Evolutionary conservation across 129 eudicot genomes (phyloP).

Genomic region (Chrysanthemum makinoi): DNA sequence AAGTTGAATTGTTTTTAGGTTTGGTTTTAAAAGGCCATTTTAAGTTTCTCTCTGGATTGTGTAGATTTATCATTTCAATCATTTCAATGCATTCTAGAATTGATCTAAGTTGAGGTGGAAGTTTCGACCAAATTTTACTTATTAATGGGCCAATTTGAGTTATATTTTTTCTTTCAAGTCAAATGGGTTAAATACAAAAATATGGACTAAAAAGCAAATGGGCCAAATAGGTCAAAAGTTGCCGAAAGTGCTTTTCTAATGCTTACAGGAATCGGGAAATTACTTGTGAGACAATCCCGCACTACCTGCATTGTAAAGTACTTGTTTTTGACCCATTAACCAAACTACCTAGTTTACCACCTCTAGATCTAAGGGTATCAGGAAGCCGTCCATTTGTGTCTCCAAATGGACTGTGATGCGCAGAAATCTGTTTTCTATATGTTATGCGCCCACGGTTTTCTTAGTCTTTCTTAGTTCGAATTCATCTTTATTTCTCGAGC

Average conservation of each 20-base stretch:
- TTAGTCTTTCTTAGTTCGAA: background rate
- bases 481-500: background rate
- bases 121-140: background rate
- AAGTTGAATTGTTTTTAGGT: conserved; percentile 30
- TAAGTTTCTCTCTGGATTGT: background rate
- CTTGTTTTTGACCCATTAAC: conserved; percentile 1
- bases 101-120: conserved; percentile 4
- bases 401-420: too few species aligned
- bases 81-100: conserved; percentile 2
- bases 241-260: background rate
- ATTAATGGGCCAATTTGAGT: too few species aligned
- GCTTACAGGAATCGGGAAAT: background rate
- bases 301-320: background rate
- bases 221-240: background rate
- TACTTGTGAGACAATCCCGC: too few species aligned
- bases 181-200: background rate
- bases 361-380: background rate
- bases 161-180: background rate
- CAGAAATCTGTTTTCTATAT: background rate
- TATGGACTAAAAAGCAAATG: background rate
- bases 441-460: background rate
- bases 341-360: background rate
- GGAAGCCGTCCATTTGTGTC: background rate
- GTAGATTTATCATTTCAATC: background rate
- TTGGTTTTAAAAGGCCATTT: background rate